Base-by-base conservation (phyloP, 352 stramenopile species). In the Phytophthora vignae region DNA sequence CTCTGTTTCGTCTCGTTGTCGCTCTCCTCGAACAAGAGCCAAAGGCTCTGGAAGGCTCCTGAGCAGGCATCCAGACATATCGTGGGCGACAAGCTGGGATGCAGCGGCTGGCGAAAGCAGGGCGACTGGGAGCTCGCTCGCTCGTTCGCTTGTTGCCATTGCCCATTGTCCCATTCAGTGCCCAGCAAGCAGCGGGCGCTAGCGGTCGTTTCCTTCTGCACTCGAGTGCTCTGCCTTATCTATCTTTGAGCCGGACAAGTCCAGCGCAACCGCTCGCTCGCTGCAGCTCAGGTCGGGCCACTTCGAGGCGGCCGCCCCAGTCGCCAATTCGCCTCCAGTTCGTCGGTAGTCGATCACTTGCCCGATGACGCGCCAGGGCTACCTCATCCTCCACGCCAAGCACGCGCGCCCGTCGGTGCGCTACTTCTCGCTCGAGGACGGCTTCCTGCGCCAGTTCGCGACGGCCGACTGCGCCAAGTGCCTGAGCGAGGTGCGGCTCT, bases 351-450 rank as follows among this genome's bases (percentile, higher is more conserved):
- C 22, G 19, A 62, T 25, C 40, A 38, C 17, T 8, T 19, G n/a
- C 31, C 4, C 55, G 21, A 93, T 92, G 83, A 92, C 81, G 36
- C 86, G 79, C 62, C 88, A 96, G 64, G 89, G 89, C 25, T 95
- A 90, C 64, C 73, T 96, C 62, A 83, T 96, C 29, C 70, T 92
- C 55, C 83, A 95, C 64, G 84, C 90, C 49, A 91, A 94, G 76
- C 82, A 74, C 40, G 71, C 67, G 17, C 78, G 66, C 9, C 78
- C 89, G 33, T 61, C 74, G 14, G 71, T 95, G 56, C 79, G 66
- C 73, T 96, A 87, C 74, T 90, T 94, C 69, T 90, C 82, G 62
- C 80, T 96, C 25, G 89, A 96, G 61, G 85, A 95, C 66, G 89
- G 89, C 21, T 93, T 86, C 67, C 77, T 96, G 36, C 85, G 87